Evolutionary conservation across 495 filamentous ascomycete species (phyloP), one percentile per base, ranked within the genome.

Genomic region (Extremus antarcticus): DNA sequence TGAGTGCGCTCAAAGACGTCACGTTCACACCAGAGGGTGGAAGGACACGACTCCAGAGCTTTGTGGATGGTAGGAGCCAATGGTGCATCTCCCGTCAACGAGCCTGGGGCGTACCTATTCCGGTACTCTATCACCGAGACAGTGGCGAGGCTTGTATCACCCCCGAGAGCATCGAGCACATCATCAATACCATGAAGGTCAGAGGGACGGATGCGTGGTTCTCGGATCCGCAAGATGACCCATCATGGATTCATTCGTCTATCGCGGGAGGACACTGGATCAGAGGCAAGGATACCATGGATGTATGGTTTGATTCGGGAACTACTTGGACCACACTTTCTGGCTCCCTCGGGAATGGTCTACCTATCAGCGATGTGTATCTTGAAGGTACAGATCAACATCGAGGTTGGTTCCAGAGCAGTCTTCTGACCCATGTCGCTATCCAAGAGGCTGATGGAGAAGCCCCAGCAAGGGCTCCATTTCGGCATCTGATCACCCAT

Each of bases 21-120:
- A 74, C 70, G 1, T 99, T 96, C 56, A 73, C 94, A 38, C 92
- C 92, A 0, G 75, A 82, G 40, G 67, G 73, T 29, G 88, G 88
- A 2, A 82, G 76, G 57, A 75, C 78, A 1, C 76, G 94, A 41
- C 74, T 99, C 41, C 77, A 85, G 65, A 85, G 83, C 53, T 97
- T 96, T 64, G 75, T 97, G 24, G 79, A 83, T 62, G 87, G 87
- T 43, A 81, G 92, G 29, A 94, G 79, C 58, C 91, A 97, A 67
- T 99, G 92, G 92, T 99, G 92, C 66, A 94, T 99, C 62, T 97
- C 94, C n/a, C 83, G 92, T 25, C 92, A 99, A 67, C 83, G 92
- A 32, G 86, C 87, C 9, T 99, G 92, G 92, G 92, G 92, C 60
- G 85, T 96, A 17, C 92, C 94, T 0, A 97, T 99, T 53, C 92